Evolutionary conservation across 2,329 filamentous ascomycete species (phyloP).

Genomic region (Xylariaceae sp.): DNA sequence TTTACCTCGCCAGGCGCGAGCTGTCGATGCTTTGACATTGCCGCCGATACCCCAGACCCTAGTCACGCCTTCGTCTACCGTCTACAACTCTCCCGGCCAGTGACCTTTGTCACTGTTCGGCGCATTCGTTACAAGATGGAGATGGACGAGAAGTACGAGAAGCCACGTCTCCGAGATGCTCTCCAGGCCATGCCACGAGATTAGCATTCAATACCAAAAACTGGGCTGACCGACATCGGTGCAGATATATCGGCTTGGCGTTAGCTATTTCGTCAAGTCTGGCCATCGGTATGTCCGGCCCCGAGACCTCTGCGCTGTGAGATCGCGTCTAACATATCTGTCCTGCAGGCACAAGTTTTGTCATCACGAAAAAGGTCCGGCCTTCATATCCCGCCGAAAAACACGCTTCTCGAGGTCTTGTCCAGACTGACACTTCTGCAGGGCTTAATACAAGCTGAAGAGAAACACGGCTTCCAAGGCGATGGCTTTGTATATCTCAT

Average conservation of each 20-base stretch:
- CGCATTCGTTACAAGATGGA: slow-evolving; percentile 27
- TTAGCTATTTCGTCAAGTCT: slow-evolving; percentile 68
- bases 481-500: slow-evolving; percentile 91
- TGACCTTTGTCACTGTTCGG: too few species aligned
- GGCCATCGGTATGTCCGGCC: slow-evolving; percentile 57
- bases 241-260: slow-evolving; percentile 67
- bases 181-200: too few species aligned
- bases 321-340: slow-evolving; percentile 7
- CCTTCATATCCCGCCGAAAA: too few species aligned
- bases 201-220: too few species aligned
- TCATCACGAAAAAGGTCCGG: slow-evolving; percentile 94
- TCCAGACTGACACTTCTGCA: too few species aligned
- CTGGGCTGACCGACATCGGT: background rate
- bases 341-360: slow-evolving; percentile 77
- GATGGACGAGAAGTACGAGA: slow-evolving; percentile 40
- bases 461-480: slow-evolving; percentile 91
- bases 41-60: slow-evolving; percentile 2
- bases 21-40: slow-evolving; percentile 2
- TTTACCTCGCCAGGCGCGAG: slow-evolving; percentile 24
- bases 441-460: slow-evolving; percentile 85
- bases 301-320: slow-evolving; percentile 2
- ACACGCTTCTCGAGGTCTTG: too few species aligned
- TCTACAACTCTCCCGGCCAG: slow-evolving; percentile 3
- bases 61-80: slow-evolving; percentile 1
- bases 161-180: too few species aligned